Conservation (phyloP, 345 rosid species). For the Lumnitzera racemosa region DNA sequence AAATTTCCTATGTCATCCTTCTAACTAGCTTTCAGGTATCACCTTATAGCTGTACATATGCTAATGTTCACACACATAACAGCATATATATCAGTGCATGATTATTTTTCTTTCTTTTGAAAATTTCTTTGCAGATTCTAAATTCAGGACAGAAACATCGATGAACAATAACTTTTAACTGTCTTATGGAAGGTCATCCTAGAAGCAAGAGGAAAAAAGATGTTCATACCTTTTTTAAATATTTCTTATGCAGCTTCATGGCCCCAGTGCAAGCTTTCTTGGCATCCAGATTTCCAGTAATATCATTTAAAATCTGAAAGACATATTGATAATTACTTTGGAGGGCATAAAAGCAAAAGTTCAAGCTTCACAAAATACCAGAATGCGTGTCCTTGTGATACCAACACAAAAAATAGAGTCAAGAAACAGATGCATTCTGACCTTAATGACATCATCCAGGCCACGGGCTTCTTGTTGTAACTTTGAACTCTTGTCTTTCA, state of each 20-base stretch:
- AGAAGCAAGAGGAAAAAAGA: background rate
- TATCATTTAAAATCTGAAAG: constrained; percentile 77
- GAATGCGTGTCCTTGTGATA: no score
- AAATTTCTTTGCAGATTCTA: no score
- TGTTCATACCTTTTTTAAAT: constrained; percentile 58
- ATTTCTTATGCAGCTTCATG: constrained; percentile 95
- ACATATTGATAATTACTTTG: background rate
- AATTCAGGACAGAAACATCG: no score
- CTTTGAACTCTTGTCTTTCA: constrained; percentile 88
- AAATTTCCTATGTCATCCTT: no score
- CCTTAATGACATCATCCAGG: constrained; percentile 94
- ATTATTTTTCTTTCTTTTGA: no score
- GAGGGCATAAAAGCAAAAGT: background rate
- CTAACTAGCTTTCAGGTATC: no score
- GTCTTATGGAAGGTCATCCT: background rate
- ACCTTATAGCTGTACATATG: no score
- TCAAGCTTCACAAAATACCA: no score
- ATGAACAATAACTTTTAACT: no score
- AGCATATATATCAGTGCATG: no score
- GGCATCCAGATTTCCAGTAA: constrained; percentile 87
- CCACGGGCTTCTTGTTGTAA: constrained; percentile 83
- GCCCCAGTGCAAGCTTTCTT: constrained; percentile 88
- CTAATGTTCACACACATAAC: no score
- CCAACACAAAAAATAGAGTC: background rate
- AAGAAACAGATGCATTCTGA: constrained; percentile 1